These are phyloP conservation scores for Rhexocercosporidium sp. DNA, from an alignment of 2,329 filamentous ascomycete genomes.

Conservation along the genomic window DNA sequence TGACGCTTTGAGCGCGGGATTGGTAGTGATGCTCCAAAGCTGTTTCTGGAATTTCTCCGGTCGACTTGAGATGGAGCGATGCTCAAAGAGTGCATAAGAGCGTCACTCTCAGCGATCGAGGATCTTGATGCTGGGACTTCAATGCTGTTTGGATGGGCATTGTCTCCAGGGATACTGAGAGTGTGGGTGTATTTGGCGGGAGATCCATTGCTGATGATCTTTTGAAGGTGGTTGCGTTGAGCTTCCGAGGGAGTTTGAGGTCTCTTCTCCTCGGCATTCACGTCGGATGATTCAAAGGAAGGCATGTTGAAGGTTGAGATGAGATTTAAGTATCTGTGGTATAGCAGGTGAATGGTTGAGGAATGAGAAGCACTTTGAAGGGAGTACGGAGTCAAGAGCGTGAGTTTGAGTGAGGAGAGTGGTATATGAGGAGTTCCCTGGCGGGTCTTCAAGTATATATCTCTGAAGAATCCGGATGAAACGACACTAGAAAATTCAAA, in stretches of 20 bases:
- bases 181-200: slow-evolving; percentile 23
- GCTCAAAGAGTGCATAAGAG: slow-evolving; percentile 77
- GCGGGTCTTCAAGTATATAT: slow-evolving; percentile 37
- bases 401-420: background rate
- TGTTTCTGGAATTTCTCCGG: slow-evolving; percentile 73
- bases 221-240: slow-evolving; percentile 27
- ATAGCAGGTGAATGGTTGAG: background rate
- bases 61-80: slow-evolving; percentile 70
- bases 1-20: slow-evolving; percentile 74
- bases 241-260: slow-evolving; percentile 26
- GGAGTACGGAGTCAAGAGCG: background rate
- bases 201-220: slow-evolving; percentile 33
- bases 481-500: slow-evolving; percentile 38
- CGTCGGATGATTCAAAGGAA: slow-evolving; percentile 62
- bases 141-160: slow-evolving; percentile 51
- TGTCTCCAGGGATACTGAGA: slow-evolving; percentile 51
- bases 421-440: slow-evolving; percentile 5
- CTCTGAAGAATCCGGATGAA: slow-evolving; percentile 28
- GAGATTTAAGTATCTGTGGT: background rate
- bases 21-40: slow-evolving; percentile 73
- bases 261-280: slow-evolving; percentile 47
- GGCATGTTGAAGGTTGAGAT: slow-evolving; percentile 57
- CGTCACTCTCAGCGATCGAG: slow-evolving; percentile 68
- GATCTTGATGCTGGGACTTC: slow-evolving; percentile 74
- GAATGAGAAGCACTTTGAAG: background rate